phyloP scores from a whole-genome alignment of 2,329 filamentous ascomycete species.

The Fusarium sp. region DNA sequence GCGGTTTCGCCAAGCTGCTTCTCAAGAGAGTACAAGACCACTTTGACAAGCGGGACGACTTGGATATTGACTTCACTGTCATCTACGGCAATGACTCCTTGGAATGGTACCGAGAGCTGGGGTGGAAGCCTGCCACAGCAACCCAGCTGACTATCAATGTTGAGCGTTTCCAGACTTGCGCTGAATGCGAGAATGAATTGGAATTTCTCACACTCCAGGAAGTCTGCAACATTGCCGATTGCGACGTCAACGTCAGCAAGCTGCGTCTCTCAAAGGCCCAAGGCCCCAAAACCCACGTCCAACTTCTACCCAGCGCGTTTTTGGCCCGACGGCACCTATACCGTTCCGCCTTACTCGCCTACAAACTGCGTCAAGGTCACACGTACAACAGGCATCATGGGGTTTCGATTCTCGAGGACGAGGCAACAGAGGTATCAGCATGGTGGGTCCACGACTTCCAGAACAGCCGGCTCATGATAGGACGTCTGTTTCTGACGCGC shows the following conservation, averaged over 20 bases:
- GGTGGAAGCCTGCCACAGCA: constrained; percentile 50
- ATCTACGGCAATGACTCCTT: constrained; percentile 51
- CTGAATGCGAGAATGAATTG: neutral
- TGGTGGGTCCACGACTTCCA: constrained; percentile 54
- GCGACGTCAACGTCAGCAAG: constrained; percentile 42
- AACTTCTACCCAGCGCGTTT: constrained; percentile 47
- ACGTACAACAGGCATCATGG: neutral
- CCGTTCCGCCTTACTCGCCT: constrained; percentile 45
- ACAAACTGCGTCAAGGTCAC: constrained; percentile 30
- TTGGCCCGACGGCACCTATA: constrained; percentile 50
- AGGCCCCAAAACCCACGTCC: constrained; percentile 48
- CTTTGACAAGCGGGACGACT: constrained; percentile 43
- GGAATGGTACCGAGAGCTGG: constrained; percentile 49
- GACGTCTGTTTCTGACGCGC: constrained; percentile 27
- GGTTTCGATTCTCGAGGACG: constrained; percentile 24
- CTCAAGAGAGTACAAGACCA: constrained; percentile 47
- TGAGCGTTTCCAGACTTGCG: neutral
- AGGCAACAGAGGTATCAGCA: constrained; percentile 40
- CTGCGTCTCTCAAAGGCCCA: constrained; percentile 34
- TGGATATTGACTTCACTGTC: constrained; percentile 48
- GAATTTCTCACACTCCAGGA: neutral
- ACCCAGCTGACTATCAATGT: constrained; percentile 39
- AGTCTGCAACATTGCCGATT: constrained; percentile 34
- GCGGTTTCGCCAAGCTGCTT: constrained; percentile 52
- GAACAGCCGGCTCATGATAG: constrained; percentile 29